Percentiles rank a stretch among this genome's conserved stretches.
These are phyloP conservation scores for Vitis hybrid DNA, from an alignment of 177 flowering plant species.

Conservation along the genomic window DNA sequence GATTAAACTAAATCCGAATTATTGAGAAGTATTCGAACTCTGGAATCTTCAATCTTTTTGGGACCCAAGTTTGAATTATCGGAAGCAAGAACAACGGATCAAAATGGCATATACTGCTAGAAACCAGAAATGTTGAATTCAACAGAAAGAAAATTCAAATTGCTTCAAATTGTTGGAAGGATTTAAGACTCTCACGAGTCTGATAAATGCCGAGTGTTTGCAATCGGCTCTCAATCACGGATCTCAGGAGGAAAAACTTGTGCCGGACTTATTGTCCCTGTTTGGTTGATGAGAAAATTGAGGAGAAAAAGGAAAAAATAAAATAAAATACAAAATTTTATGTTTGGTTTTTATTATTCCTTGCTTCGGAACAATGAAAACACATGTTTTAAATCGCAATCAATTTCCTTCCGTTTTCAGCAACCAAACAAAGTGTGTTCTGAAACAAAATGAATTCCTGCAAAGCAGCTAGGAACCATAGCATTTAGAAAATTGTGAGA, in stretches of 20 bases:
- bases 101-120: background rate
- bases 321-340: too few relatives aligned
- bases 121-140: conserved; percentile 12
- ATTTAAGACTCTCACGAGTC: background rate
- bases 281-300: conserved; percentile 11
- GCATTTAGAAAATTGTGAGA: background rate
- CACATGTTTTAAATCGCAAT: too few relatives aligned
- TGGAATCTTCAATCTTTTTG: background rate
- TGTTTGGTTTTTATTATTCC: too few relatives aligned
- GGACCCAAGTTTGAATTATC: background rate
- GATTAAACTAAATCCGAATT: too few relatives aligned
- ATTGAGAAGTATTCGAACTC: background rate
- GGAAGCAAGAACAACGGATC: too few relatives aligned
- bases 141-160: background rate
- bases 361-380: too few relatives aligned
- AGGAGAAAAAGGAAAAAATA: background rate
- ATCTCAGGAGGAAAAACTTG: conserved; percentile 5
- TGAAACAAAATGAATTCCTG: too few relatives aligned
- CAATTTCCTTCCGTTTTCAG: too few relatives aligned
- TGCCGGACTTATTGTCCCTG: background rate
- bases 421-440: too few relatives aligned
- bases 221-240: conserved; percentile 6
- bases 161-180: background rate
- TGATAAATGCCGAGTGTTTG: background rate
- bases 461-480: too few relatives aligned